A percentile compares a stretch with the other conserved stretches of the same genome.
These are phyloP conservation scores for Brassica cretica DNA, from an alignment of 345 rosid genomes.

Conservation along the genomic window DNA sequence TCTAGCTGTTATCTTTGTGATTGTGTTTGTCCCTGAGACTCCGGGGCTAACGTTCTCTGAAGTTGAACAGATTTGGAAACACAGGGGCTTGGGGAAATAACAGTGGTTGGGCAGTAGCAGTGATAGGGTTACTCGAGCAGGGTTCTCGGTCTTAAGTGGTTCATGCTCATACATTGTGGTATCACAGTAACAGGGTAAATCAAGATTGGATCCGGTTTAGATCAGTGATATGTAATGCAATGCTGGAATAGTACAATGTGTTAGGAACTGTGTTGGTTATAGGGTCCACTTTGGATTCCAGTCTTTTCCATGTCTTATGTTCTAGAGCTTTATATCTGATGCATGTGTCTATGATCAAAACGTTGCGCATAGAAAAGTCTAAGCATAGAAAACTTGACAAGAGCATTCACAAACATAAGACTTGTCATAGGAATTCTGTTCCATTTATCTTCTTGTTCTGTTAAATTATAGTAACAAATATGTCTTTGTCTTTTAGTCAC, in stretches of 20 bases:
- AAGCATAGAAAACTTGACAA: conserved; percentile 11
- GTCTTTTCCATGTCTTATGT: conserved; percentile 13
- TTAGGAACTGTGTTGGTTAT: conserved; percentile 15
- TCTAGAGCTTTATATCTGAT: conserved; percentile 19
- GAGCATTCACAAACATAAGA: conserved; percentile 28
- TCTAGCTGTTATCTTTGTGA: conserved; percentile 60
- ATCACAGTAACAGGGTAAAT: conserved; percentile 1
- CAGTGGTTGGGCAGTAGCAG: conserved; percentile 36
- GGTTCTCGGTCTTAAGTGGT: conserved; percentile 34
- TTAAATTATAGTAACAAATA: neutral
- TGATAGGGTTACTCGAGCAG: conserved; percentile 50
- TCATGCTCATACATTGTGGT: neutral
- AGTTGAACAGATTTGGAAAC: conserved; percentile 86
- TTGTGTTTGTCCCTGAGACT: conserved; percentile 73
- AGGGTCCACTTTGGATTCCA: conserved; percentile 28
- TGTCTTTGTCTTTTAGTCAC: conserved; percentile 6
- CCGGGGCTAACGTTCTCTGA: conserved; percentile 78
- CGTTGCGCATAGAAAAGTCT: neutral
- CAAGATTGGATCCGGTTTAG: conserved; percentile 21
- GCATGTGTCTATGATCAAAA: conserved; percentile 8
- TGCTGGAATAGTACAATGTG: neutral
- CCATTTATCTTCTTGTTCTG: conserved; percentile 3
- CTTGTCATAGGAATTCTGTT: conserved; percentile 28
- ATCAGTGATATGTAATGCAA: neutral
- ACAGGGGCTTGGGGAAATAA: conserved; percentile 61